Percentiles rank a stretch among this genome's conserved stretches.
These are phyloP conservation scores for Sarocladium kiliense DNA, from an alignment of 2,329 filamentous ascomycete species.

Conservation along the genomic window DNA sequence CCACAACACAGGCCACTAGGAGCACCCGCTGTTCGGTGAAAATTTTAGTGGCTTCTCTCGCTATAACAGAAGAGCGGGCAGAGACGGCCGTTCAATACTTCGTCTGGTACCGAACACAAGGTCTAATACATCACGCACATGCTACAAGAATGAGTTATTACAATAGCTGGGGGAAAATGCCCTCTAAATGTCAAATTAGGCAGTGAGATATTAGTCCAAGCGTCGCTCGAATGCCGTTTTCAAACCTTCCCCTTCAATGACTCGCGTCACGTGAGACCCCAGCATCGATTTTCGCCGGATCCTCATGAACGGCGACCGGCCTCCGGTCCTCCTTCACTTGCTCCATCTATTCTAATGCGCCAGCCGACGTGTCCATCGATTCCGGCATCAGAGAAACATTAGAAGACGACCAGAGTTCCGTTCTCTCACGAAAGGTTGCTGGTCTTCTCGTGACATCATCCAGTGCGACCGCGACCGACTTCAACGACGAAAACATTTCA, in stretches of 20 bases:
- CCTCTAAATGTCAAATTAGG: too few relatives aligned
- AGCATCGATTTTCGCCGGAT: not conserved
- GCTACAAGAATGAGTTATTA: too few relatives aligned
- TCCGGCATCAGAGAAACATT: not conserved
- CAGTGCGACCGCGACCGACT: not conserved
- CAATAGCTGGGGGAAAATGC: too few relatives aligned
- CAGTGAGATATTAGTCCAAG: too few relatives aligned
- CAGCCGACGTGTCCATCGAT: not conserved
- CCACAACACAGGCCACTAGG: too few relatives aligned
- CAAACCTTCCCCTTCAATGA: not conserved
- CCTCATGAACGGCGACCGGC: not conserved
- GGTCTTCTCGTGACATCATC: not conserved
- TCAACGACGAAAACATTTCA: not conserved
- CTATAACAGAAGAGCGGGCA: too few relatives aligned
- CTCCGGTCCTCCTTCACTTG: not conserved
- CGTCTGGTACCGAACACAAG: too few relatives aligned
- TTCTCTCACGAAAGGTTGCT: not conserved
- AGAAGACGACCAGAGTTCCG: not conserved
- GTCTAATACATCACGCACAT: too few relatives aligned
- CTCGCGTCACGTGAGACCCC: constrained; percentile 7
- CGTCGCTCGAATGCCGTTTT: too few relatives aligned
- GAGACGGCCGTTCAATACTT: too few relatives aligned
- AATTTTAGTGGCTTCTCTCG: too few relatives aligned
- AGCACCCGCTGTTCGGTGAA: too few relatives aligned
- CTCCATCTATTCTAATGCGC: not conserved